Evolutionary conservation across 768 basidiomycete genomes (phyloP), one percentile per base, ranked within the genome.

Genomic region (Lentinula raphanica): DNA sequence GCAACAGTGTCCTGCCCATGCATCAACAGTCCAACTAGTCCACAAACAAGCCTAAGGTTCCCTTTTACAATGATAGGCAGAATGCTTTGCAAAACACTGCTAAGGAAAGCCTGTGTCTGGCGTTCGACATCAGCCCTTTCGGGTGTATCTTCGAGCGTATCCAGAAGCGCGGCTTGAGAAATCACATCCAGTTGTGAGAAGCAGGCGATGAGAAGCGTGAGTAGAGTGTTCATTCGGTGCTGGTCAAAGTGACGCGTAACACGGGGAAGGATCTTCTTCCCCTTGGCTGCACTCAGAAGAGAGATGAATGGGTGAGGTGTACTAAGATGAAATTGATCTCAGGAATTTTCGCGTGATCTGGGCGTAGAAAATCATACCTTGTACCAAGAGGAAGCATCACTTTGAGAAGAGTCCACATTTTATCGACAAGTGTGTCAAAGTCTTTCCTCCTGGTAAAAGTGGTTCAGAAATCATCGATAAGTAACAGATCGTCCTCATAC

Each of bases 241-340:
- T 83, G 79, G 60, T 82, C 81, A 17, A 98, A 81, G 64, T 94
- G 89, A 19, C 95, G 87, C 9, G 92, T 86, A 13, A 94, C 82
- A 45, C 97, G 87, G 3, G 94, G 90, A 12, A 99, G 78, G 25
- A 99, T 80, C 60, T 87, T 87, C 76, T 98, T 98, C 58, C 97
- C 97, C 72, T 99, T 99, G 64, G 83, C 82, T 3, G 92, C 87
- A 19, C 80, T 81, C 49, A 99, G 80, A 32, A 99, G 79, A 2
- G 95, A 94, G 63, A 99, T 86, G 75, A 99, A 98, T 2, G 97
- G 97, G 74, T 99, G 97, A 2, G 96, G 96, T 61, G 90, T 81
- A 69, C 95, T 95, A 63, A 48, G 3, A 23, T 46, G 46, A 23
- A 5, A 17, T 56, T 49, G 17, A 49, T 4, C 39, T 45, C 28